A percentile compares a stretch with the other conserved stretches of the same genome.
Conservation (phyloP, 352 stramenopile species). For the Phytophthora vignae region DNA sequence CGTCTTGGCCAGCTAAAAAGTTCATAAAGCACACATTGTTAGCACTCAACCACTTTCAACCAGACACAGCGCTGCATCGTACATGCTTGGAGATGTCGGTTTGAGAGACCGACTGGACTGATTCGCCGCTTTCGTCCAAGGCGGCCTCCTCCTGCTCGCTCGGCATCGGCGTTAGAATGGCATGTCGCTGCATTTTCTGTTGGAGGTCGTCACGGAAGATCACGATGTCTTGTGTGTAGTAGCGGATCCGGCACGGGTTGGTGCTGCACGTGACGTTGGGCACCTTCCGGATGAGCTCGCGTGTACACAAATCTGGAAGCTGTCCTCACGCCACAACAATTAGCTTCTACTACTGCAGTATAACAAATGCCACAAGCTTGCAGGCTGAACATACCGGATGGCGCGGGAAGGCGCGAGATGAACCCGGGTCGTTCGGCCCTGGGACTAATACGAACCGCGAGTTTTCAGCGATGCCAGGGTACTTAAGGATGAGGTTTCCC, state of each 20-base stretch:
- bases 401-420: slow-evolving; percentile 80
- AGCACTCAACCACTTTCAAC: slow-evolving; percentile 1
- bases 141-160: slow-evolving; percentile 43
- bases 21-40: not conserved
- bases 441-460: slow-evolving; percentile 94
- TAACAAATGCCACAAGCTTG: not conserved
- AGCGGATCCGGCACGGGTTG: slow-evolving; percentile 94
- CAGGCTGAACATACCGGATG: slow-evolving; percentile 58
- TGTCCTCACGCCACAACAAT: slow-evolving; percentile 24
- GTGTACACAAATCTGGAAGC: slow-evolving; percentile 75
- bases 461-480: slow-evolving; percentile 78
- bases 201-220: slow-evolving; percentile 94
- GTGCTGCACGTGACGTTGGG: slow-evolving; percentile 86
- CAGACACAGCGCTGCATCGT: slow-evolving; percentile 19
- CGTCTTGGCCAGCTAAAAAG: slow-evolving; percentile 78
- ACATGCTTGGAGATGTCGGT: slow-evolving; percentile 87
- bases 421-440: slow-evolving; percentile 92
- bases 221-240: slow-evolving; percentile 94
- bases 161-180: slow-evolving; percentile 69
- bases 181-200: slow-evolving; percentile 91
- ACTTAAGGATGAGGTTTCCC: slow-evolving; percentile 90
- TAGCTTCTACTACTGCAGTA: slow-evolving; percentile 1
- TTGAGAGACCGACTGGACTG: slow-evolving; percentile 41
- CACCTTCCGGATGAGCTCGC: slow-evolving; percentile 71
- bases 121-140: slow-evolving; percentile 32